A percentile compares a stretch with the other conserved stretches of the same genome.
phyloP scores from a whole-genome alignment of 1,284 basidiomycete species.

The Exobasidium cylindrosporum region DNA sequence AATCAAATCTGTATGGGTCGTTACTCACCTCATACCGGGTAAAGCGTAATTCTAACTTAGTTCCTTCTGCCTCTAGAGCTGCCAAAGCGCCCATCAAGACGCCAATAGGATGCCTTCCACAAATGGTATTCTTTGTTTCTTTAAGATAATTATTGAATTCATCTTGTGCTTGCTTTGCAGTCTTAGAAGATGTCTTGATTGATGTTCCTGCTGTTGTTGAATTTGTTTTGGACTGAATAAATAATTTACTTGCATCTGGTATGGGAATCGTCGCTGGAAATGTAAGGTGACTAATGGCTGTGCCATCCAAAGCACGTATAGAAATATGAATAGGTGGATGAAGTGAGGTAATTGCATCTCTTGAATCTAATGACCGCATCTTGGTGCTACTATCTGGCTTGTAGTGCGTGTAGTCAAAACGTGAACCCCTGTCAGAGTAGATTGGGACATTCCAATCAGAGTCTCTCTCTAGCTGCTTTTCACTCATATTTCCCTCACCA shows the following conservation, averaged over 20 bases:
- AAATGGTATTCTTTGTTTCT: slow-evolving; percentile 90
- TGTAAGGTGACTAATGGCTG: slow-evolving; percentile 72
- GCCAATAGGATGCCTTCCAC: slow-evolving; percentile 90
- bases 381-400: slow-evolving; percentile 62
- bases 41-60: slow-evolving; percentile 42
- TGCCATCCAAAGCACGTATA: slow-evolving; percentile 71
- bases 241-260: background rate
- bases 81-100: slow-evolving; percentile 77
- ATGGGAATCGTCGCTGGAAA: slow-evolving; percentile 56
- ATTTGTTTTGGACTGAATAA: background rate
- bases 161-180: slow-evolving; percentile 29
- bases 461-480: no score
- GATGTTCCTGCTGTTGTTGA: background rate
- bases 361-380: slow-evolving; percentile 48
- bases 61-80: slow-evolving; percentile 61
- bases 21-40: slow-evolving; percentile 34
- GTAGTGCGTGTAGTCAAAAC: slow-evolving; percentile 89
- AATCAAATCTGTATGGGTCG: no score
- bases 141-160: slow-evolving; percentile 66
- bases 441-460: no score
- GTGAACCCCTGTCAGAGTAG: slow-evolving; percentile 67
- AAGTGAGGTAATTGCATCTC: slow-evolving; percentile 37
- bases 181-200: slow-evolving; percentile 40
- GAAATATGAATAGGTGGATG: slow-evolving; percentile 59
- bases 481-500: no score